These are phyloP conservation scores for Penicillium sp. DNA, from an alignment of 2,329 filamentous ascomycete species.

Conservation along the genomic window DNA sequence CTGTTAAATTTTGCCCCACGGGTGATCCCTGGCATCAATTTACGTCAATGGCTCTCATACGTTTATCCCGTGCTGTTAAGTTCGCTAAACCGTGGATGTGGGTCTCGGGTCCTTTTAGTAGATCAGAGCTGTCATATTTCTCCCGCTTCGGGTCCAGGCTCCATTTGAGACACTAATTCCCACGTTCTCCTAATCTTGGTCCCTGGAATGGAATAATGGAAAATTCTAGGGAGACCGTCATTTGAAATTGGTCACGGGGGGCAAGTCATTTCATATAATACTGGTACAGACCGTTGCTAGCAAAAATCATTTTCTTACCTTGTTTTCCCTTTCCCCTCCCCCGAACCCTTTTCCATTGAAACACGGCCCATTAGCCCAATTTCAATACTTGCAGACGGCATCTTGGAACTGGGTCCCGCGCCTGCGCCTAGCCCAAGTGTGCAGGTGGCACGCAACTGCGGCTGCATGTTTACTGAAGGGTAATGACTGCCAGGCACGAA, in stretches of 20 bases:
- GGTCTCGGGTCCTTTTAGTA: slow-evolving; percentile 7
- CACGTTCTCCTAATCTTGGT: neutral
- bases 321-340: neutral
- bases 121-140: slow-evolving; percentile 37
- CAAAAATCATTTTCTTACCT: neutral
- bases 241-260: neutral
- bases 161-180: slow-evolving; percentile 17
- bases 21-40: neutral
- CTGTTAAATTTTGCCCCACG: neutral
- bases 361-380: slow-evolving; percentile 1
- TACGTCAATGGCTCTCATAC: neutral
- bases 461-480: slow-evolving; percentile 14
- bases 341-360: neutral
- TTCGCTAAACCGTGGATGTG: slow-evolving; percentile 13
- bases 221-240: neutral
- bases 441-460: slow-evolving; percentile 19
- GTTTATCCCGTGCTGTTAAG: slow-evolving; percentile 4
- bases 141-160: slow-evolving; percentile 12
- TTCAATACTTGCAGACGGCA: slow-evolving; percentile 13
- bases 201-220: neutral
- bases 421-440: slow-evolving; percentile 19
- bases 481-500: slow-evolving; percentile 16
- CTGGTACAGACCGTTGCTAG: neutral
- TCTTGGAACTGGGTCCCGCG: slow-evolving; percentile 6
- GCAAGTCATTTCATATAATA: neutral